These are phyloP conservation scores for Fusarium guadeloupense DNA, from an alignment of 2,329 filamentous ascomycete genomes.

Conservation along the genomic window DNA sequence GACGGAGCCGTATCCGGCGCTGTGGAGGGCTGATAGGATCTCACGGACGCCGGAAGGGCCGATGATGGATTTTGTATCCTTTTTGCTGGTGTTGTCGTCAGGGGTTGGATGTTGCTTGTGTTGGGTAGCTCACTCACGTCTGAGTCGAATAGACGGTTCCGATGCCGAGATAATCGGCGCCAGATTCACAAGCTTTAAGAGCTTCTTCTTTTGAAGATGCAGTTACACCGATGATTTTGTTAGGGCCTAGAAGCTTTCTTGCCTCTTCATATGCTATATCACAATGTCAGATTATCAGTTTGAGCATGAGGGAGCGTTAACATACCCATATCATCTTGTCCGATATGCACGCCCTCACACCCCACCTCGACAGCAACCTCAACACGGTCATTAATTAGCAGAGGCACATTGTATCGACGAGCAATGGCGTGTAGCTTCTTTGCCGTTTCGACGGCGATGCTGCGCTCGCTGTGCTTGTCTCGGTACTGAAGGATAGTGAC, in stretches of 20 bases:
- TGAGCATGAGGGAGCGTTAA: slow-evolving; percentile 1
- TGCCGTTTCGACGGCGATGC: slow-evolving; percentile 74
- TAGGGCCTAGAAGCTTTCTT: slow-evolving; percentile 74
- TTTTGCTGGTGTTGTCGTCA: slow-evolving; percentile 67
- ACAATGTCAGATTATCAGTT: slow-evolving; percentile 3
- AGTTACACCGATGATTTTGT: slow-evolving; percentile 88
- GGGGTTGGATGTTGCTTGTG: not conserved
- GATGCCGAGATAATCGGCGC: slow-evolving; percentile 91
- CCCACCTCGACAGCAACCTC: slow-evolving; percentile 87
- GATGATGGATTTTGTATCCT: slow-evolving; percentile 77
- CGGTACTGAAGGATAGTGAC: slow-evolving; percentile 89
- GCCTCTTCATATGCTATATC: slow-evolving; percentile 57
- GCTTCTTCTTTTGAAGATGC: slow-evolving; percentile 81
- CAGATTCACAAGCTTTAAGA: slow-evolving; percentile 72
- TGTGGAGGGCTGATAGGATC: slow-evolving; percentile 64
- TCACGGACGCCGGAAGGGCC: slow-evolving; percentile 64
- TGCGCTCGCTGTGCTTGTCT: slow-evolving; percentile 85
- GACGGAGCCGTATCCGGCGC: slow-evolving; percentile 55
- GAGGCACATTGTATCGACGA: slow-evolving; percentile 72
- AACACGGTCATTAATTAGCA: slow-evolving; percentile 92
- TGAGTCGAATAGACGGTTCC: slow-evolving; percentile 88
- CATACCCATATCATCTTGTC: slow-evolving; percentile 90
- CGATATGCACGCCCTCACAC: slow-evolving; percentile 92
- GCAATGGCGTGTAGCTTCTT: slow-evolving; percentile 77
- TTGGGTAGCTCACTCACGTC: slow-evolving; percentile 63